phyloP scores from a whole-genome alignment of 1,284 basidiomycete species.

The Trametes polyzona region DNA sequence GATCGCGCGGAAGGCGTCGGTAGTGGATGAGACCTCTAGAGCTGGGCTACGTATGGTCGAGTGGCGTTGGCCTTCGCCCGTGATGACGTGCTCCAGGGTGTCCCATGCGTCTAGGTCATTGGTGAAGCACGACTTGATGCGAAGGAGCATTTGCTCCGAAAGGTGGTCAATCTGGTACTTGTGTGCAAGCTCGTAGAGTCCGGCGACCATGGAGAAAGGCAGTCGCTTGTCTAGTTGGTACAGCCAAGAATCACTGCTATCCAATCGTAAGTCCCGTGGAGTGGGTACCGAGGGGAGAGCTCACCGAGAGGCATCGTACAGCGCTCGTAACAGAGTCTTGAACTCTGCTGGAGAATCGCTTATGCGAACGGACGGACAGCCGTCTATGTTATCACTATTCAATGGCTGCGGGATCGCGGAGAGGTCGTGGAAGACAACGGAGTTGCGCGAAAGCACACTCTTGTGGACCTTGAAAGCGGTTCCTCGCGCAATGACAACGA shows the following conservation, averaged over 20 bases:
- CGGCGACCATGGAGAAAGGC: neutral
- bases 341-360: slow-evolving; percentile 13
- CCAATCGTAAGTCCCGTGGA: neutral
- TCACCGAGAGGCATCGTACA: slow-evolving; percentile 6
- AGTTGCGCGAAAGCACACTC: slow-evolving; percentile 22
- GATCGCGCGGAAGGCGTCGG: slow-evolving; percentile 5
- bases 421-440: slow-evolving; percentile 26
- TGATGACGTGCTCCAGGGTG: neutral
- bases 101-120: neutral
- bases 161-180: slow-evolving; percentile 16
- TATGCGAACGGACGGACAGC: slow-evolving; percentile 16
- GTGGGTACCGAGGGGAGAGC: neutral
- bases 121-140: slow-evolving; percentile 5
- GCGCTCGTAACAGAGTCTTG: slow-evolving; percentile 6
- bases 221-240: neutral
- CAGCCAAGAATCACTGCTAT: neutral
- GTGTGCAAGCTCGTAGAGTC: slow-evolving; percentile 7
- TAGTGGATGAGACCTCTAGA: neutral
- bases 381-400: slow-evolving; percentile 10
- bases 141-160: neutral
- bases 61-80: neutral
- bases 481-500: slow-evolving; percentile 22
- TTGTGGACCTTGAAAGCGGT: slow-evolving; percentile 25
- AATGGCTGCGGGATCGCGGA: slow-evolving; percentile 16
- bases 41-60: neutral